Evolutionary conservation across 2,329 filamentous ascomycete genomes (phyloP).

Genomic region (Beauveria bassiana): DNA sequence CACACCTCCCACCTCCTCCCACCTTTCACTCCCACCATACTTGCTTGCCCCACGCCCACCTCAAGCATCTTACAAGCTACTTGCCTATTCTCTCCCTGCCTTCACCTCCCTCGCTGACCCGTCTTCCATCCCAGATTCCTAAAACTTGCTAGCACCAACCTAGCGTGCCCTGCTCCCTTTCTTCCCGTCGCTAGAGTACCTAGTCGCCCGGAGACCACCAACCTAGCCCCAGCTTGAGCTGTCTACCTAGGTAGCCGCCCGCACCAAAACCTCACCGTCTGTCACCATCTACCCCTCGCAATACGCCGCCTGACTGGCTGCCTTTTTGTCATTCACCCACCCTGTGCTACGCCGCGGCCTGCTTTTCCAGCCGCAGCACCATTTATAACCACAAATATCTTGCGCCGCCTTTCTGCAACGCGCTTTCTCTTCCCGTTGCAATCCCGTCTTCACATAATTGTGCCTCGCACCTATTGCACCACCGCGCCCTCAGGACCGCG

Average conservation of each 20-base stretch:
- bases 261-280: slow-evolving; percentile 6
- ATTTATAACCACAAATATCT: slow-evolving; percentile 9
- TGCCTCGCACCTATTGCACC: slow-evolving; percentile 1
- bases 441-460: not conserved
- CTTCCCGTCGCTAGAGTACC: not conserved
- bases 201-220: not conserved
- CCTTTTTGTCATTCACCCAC: slow-evolving; percentile 7
- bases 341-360: slow-evolving; percentile 8
- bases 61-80: not conserved
- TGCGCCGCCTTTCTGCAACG: slow-evolving; percentile 3
- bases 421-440: not conserved
- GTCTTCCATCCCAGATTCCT: not conserved
- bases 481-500: slow-evolving; percentile 1
- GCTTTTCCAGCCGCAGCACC: slow-evolving; percentile 6
- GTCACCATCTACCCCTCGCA: slow-evolving; percentile 3
- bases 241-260: not conserved
- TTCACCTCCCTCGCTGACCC: not conserved
- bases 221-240: not conserved
- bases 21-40: not conserved
- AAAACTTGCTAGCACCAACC: not conserved
- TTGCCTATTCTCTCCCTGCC: not conserved
- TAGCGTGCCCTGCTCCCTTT: not conserved
- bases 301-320: slow-evolving; percentile 8
- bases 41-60: not conserved
- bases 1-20: not conserved